Evolutionary conservation across 2,329 filamentous ascomycete genomes (phyloP), one percentile per base, ranked within the genome.

Genomic region (Helminthosporium solani): DNA sequence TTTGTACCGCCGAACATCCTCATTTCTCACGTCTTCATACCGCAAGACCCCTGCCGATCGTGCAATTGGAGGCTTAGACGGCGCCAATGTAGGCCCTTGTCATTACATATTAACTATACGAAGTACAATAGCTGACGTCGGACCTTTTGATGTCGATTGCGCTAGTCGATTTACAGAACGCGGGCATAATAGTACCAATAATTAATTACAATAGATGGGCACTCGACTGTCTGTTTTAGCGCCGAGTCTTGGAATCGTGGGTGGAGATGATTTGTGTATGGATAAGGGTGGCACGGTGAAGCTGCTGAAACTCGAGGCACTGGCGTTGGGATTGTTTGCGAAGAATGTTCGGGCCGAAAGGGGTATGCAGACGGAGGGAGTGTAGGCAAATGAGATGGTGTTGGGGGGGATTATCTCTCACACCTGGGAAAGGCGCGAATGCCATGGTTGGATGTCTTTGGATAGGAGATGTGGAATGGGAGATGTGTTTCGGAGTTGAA

Each of bases 1-100:
- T 16, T 3, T 20, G 39, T 11, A 18, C 7, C 14, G 19, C 33
- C 27, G 44, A 39, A 50, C 48, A 47, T 50, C 44, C 11, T 50
- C 48, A 50, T 50, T 40, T 50, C 42, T 40, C 37, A 16, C 15
- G 42, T 4, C 27, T 33, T 39, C 19, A 37, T 33, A 42, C 33
- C 34, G 27, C n/a, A 34, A 31, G 39, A 14, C 47, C 44, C 48
- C 44, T 50, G 44, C 21, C 40, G 48, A 50, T 50, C 40, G 36
- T 28, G 40, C n/a, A 36, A 14, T 38, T 38, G 27, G 35, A 20
- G 25, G 21, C 19, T 33, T 9, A 16, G 23, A 31, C 31, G 21
- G 42, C 3, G n/a, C 8, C 12, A 20, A 16, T n/a, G 16, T 7
- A 34, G 30, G 15, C 20, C 12, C 27, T 8, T 25, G 12, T 9